Evolutionary conservation across 1,284 basidiomycete genomes (phyloP).

Genomic region (Leccinum subrobustum): DNA sequence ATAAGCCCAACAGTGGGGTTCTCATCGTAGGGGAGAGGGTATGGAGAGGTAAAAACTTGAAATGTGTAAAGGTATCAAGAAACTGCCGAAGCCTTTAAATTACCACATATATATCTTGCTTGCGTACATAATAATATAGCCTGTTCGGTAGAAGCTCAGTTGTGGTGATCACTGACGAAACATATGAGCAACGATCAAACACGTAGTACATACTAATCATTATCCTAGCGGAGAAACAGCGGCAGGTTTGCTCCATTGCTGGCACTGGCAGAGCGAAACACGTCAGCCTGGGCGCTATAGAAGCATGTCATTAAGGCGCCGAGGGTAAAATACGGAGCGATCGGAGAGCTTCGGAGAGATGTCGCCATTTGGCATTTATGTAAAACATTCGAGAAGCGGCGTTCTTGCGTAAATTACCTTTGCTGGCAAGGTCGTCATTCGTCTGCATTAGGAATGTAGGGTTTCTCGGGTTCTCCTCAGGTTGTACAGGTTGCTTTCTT

Average conservation of each 20-base stretch:
- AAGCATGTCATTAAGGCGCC: no score
- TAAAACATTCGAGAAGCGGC: no score
- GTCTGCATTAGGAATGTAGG: no score
- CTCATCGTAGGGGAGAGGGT: constrained; percentile 19
- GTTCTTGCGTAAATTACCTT: no score
- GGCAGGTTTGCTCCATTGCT: neutral
- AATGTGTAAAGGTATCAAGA: neutral
- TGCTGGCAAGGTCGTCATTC: no score
- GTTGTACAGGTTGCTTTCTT: no score
- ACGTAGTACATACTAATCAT: neutral
- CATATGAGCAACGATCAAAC: neutral
- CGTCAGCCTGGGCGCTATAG: no score
- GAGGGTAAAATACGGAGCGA: no score
- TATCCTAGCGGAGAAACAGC: neutral
- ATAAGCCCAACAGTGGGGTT: constrained; percentile 13
- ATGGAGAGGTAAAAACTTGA: neutral
- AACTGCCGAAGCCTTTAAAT: neutral
- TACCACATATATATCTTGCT: neutral
- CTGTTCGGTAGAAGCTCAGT: neutral
- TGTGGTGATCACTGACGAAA: neutral
- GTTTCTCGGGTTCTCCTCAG: no score
- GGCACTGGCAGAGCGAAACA: no score
- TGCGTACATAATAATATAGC: neutral
- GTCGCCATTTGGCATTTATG: no score
- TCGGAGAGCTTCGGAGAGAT: no score